A percentile compares a stretch with the other conserved stretches of the same genome.
These are phyloP conservation scores for Oryza meyeriana DNA, from an alignment of 176 grass and related monocot species.

Conservation along the genomic window DNA sequence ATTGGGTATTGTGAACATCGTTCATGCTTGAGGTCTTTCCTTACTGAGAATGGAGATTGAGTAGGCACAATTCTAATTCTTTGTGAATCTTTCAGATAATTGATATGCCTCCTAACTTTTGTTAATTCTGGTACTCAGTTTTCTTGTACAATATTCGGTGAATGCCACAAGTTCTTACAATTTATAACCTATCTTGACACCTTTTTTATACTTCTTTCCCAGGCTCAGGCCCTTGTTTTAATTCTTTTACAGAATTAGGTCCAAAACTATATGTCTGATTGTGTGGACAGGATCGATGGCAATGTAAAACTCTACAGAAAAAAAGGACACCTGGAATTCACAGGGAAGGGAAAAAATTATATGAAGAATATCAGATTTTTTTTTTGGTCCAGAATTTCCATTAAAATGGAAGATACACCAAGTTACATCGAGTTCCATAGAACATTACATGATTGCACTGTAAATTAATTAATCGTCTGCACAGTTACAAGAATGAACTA, in stretches of 20 bases:
- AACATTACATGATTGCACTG: constrained; percentile 6
- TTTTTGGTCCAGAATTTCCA: neutral
- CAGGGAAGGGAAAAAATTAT: neutral
- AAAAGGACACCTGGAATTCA: neutral
- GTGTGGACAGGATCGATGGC: neutral
- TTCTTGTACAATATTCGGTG: constrained; percentile 36
- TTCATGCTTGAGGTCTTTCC: neutral
- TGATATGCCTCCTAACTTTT: neutral
- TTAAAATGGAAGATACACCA: constrained; percentile 12
- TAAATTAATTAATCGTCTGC: constrained; percentile 21
- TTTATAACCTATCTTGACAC: neutral
- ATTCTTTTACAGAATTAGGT: neutral
- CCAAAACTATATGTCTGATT: neutral
- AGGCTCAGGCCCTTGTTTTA: neutral
- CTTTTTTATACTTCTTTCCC: neutral
- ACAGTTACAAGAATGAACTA: constrained; percentile 16
- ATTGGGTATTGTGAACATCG: neutral
- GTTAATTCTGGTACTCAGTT: neutral
- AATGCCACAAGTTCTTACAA: neutral
- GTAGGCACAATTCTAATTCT: constrained; percentile 37
- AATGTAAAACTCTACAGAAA: neutral
- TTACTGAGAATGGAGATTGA: neutral
- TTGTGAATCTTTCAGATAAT: constrained; percentile 27
- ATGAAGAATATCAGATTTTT: neutral
- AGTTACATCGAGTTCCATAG: neutral